Evolutionary conservation across 768 basidiomycete genomes (phyloP), one percentile per base, ranked within the genome.

Genomic region (Roridomyces roridus): DNA sequence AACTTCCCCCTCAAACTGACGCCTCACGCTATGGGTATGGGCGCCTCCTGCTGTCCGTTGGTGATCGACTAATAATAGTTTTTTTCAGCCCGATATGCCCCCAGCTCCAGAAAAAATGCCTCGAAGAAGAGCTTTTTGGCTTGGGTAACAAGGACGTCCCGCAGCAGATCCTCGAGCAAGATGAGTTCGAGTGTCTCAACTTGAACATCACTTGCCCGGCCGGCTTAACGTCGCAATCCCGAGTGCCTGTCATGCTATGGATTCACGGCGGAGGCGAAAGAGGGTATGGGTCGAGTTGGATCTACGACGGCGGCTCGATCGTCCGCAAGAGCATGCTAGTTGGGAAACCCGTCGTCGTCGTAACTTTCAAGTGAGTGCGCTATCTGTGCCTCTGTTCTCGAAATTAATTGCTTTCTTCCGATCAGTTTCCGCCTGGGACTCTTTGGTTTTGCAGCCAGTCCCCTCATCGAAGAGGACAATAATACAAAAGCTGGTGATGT

Each of bases 101-200:
- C 11, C 91, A 92, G 67, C 68, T 76, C 34, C 75, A 75, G 48
- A 71, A 68, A 48, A 78, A 73, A 64, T 72, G 75, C 21, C 62
- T 81, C 45, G 89, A 91, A 56, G 87, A 88, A 45, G 75, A 83
- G 23, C 69, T 92, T 12, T 84, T 90, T 36, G 85, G 84, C 39
- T 72, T 90, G 17, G 68, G 81, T 12, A 77, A 80, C 20, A 76
- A 79, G 11, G 79, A 82, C 28, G 71, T 82, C 7, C 85, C 87
- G 0, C 70, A 74, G 44, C 86, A 88, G 67, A 64, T 70, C 12
- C 72, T 88, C 31, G 78, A 79, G 60, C 85, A 88, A 46, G 81
- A 89, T 68, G 91, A 92, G 70, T 89, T 91, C 34, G 87, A 89
- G 48, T 92, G 91, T 70, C 76, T 92, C 21, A 92, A 91, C 67